Conservation (phyloP, 2,329 filamentous ascomycete species). For the Stagonosporopsis chrysanthemi region DNA sequence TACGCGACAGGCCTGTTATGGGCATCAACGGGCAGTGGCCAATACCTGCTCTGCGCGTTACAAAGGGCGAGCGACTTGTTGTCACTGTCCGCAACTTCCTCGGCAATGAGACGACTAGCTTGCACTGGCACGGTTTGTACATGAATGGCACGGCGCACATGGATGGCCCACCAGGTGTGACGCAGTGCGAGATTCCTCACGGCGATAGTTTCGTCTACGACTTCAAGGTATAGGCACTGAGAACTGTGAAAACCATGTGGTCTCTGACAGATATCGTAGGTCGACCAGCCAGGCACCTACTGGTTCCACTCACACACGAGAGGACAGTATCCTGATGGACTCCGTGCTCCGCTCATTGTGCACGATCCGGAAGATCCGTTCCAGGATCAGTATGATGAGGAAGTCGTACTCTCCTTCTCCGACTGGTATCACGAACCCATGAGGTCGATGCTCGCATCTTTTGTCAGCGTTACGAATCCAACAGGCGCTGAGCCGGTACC, state of each 20-base stretch:
- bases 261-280: slow-evolving; percentile 35
- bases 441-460: slow-evolving; percentile 46
- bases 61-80: slow-evolving; percentile 74
- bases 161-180: slow-evolving; percentile 73
- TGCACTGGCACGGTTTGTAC: slow-evolving; percentile 80
- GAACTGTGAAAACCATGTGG: slow-evolving; percentile 27
- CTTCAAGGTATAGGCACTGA: slow-evolving; percentile 23
- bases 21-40: slow-evolving; percentile 78
- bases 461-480: slow-evolving; percentile 56
- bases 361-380: slow-evolving; percentile 63
- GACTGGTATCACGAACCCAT: slow-evolving; percentile 71
- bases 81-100: slow-evolving; percentile 73
- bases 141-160: slow-evolving; percentile 76
- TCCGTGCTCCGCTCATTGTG: slow-evolving; percentile 70
- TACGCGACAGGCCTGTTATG: slow-evolving; percentile 58
- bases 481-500: slow-evolving; percentile 70
- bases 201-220: slow-evolving; percentile 68
- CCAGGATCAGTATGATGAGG: slow-evolving; percentile 62
- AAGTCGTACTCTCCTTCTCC: slow-evolving; percentile 69
- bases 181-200: slow-evolving; percentile 64
- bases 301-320: slow-evolving; percentile 72
- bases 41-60: slow-evolving; percentile 73
- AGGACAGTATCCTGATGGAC: slow-evolving; percentile 70
- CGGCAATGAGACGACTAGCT: slow-evolving; percentile 66
- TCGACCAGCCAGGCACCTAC: slow-evolving; percentile 61